A percentile compares a stretch with the other conserved stretches of the same genome.
phyloP scores from a whole-genome alignment of 805 yeast genomes.

The Saturnispora halmiae region DNA sequence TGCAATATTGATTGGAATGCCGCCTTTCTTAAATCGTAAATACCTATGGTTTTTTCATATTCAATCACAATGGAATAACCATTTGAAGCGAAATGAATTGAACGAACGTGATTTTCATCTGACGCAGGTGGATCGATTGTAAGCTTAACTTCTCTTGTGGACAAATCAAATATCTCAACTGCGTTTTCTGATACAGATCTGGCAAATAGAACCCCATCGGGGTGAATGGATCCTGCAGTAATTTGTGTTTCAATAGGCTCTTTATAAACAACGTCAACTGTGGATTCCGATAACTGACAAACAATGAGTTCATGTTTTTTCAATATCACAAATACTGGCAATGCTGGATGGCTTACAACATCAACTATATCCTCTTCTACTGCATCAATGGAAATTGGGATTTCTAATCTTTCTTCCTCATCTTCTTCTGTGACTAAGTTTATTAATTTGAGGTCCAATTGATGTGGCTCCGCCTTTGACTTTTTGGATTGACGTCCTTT shows the following conservation, averaged over 20 bases:
- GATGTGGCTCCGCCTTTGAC: slow-evolving; percentile 2
- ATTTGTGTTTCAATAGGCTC: slow-evolving; percentile 3
- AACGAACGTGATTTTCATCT: not conserved
- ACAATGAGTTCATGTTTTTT: slow-evolving; percentile 8
- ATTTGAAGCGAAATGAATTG: slow-evolving; percentile 28
- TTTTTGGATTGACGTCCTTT: slow-evolving; percentile 9
- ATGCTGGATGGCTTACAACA: slow-evolving; percentile 13
- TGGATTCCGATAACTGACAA: slow-evolving; percentile 1
- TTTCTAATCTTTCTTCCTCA: not conserved
- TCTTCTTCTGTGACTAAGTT: not conserved
- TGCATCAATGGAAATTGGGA: slow-evolving; percentile 1
- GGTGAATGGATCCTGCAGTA: slow-evolving; percentile 13
- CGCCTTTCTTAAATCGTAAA: slow-evolving; percentile 22
- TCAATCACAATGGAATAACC: slow-evolving; percentile 47
- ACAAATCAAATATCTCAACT: slow-evolving; percentile 13
- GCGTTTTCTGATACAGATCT: slow-evolving; percentile 9
- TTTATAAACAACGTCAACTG: slow-evolving; percentile 8
- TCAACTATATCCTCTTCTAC: slow-evolving; percentile 3
- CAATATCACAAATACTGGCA: slow-evolving; percentile 9
- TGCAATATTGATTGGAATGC: slow-evolving; percentile 1
- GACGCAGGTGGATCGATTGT: slow-evolving; percentile 6
- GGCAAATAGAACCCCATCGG: slow-evolving; percentile 18
- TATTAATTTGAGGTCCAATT: slow-evolving; percentile 1
- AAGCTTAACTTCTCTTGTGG: slow-evolving; percentile 10
- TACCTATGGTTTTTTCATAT: slow-evolving; percentile 13